Evolutionary conservation across 495 filamentous ascomycete genomes (phyloP).

Genomic region (Penicillium argentinense): DNA sequence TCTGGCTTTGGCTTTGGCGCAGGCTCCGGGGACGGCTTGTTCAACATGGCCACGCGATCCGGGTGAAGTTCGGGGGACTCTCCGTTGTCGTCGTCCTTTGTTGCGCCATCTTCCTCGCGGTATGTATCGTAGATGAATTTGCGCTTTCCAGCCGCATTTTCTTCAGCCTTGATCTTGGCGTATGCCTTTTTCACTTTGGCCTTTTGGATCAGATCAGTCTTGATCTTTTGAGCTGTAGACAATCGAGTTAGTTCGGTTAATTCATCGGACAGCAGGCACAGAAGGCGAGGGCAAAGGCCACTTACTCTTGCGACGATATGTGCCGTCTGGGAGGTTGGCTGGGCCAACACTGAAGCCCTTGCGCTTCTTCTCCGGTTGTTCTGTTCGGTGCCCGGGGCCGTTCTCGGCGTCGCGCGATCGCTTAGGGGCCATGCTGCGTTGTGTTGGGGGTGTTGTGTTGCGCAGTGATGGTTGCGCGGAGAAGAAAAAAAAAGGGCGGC

Average conservation of each 20-base stretch:
- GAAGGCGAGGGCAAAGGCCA: not conserved
- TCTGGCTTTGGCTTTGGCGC: slow-evolving; percentile 24
- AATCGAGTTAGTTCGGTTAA: slow-evolving; percentile 6
- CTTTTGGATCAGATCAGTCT: slow-evolving; percentile 84
- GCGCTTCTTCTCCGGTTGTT: slow-evolving; percentile 53
- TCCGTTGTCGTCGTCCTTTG: slow-evolving; percentile 9
- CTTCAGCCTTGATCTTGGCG: slow-evolving; percentile 75
- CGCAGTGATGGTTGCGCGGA: not conserved
- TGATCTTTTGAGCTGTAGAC: slow-evolving; percentile 81
- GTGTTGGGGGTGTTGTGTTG: not conserved
- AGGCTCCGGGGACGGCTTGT: slow-evolving; percentile 37
- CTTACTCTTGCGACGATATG: slow-evolving; percentile 84
- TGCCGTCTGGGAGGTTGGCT: slow-evolving; percentile 89
- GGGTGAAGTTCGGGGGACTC: slow-evolving; percentile 64
- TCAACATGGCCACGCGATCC: slow-evolving; percentile 67
- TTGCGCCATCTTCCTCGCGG: slow-evolving; percentile 20
- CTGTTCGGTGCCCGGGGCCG: slow-evolving; percentile 27
- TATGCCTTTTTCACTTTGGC: slow-evolving; percentile 94
- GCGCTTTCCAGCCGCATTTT: slow-evolving; percentile 34
- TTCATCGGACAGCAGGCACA: not conserved
- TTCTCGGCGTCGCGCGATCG: slow-evolving; percentile 53
- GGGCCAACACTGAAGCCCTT: slow-evolving; percentile 82
- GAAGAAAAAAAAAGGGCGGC: slow-evolving; percentile 26
- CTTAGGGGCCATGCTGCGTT: slow-evolving; percentile 67
- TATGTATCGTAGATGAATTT: slow-evolving; percentile 37